These are phyloP conservation scores for Termitomyces sp. DNA, from an alignment of 768 basidiomycete species.

Conservation along the genomic window DNA sequence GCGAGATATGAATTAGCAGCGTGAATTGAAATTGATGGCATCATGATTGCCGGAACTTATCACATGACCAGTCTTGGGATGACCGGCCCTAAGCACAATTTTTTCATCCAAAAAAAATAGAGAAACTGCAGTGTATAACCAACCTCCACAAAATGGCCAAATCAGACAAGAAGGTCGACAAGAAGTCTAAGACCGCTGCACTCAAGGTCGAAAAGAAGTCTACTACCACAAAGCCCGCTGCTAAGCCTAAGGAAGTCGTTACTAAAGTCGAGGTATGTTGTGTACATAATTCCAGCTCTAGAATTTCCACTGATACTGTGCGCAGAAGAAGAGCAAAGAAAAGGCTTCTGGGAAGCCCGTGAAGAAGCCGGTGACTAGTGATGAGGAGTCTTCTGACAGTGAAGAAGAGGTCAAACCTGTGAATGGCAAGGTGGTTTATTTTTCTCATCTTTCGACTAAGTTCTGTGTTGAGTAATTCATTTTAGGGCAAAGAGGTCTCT, in stretches of 20 bases:
- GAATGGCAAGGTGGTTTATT: slow-evolving; percentile 27
- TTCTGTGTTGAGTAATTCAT: neutral
- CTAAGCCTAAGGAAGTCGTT: slow-evolving; percentile 36
- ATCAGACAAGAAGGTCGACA: slow-evolving; percentile 41
- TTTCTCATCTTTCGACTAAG: slow-evolving; percentile 1
- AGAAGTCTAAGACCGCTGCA: slow-evolving; percentile 25
- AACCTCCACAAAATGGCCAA: slow-evolving; percentile 36
- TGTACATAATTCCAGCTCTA: neutral
- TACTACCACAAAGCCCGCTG: slow-evolving; percentile 20
- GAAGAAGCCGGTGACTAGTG: slow-evolving; percentile 25
- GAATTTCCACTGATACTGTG: neutral
- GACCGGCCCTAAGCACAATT: slow-evolving; percentile 30
- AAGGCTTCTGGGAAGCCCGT: slow-evolving; percentile 18
- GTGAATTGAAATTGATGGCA: neutral
- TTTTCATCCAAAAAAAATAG: slow-evolving; percentile 18
- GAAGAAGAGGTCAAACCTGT: slow-evolving; percentile 22
- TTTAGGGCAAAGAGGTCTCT: slow-evolving; percentile 26
- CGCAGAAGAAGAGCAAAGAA: slow-evolving; percentile 18
- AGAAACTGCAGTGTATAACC: slow-evolving; percentile 8
- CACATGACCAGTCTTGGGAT: slow-evolving; percentile 2
- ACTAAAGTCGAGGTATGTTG: slow-evolving; percentile 31
- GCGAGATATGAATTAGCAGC: neutral
- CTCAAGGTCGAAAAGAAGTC: slow-evolving; percentile 32
- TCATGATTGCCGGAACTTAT: neutral
- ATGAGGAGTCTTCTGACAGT: slow-evolving; percentile 23